A percentile compares a stretch with the other conserved stretches of the same genome.
Conservation (phyloP, 495 filamentous ascomycete genomes). For the Aspergillus asperescens region DNA sequence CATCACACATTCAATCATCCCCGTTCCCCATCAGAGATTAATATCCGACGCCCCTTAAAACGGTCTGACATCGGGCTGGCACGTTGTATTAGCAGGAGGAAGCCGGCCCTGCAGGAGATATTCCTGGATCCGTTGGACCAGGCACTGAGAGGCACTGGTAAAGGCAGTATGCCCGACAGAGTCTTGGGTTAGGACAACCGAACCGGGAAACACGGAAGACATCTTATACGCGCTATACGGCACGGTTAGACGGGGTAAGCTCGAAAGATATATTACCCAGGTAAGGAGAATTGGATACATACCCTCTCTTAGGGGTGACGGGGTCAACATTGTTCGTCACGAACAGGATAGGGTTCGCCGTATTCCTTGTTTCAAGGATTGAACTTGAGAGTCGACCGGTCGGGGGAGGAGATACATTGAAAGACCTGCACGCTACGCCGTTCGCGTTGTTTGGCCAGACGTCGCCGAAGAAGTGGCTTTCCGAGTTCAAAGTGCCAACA, state of each 20-base stretch:
- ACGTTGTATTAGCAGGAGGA: neutral
- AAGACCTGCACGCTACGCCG: neutral
- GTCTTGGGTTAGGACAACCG: neutral
- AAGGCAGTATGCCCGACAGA: conserved; percentile 1
- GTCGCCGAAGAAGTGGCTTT: neutral
- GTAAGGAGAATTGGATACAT: neutral
- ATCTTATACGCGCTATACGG: neutral
- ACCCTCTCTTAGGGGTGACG: neutral
- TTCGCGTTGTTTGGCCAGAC: conserved; percentile 1
- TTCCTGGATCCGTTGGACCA: neutral
- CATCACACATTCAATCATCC: no score
- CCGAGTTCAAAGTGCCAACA: neutral
- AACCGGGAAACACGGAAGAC: conserved; percentile 1
- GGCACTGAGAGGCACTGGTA: neutral
- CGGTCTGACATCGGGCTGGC: neutral
- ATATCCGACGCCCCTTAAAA: neutral
- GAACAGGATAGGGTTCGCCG: neutral
- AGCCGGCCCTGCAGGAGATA: neutral
- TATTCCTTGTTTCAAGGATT: neutral
- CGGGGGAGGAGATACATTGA: neutral
- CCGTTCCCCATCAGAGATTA: neutral
- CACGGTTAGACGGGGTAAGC: neutral
- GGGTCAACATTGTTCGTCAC: neutral
- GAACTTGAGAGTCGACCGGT: neutral
- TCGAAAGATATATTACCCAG: neutral